A percentile compares a stretch with the other conserved stretches of the same genome.
Evolutionary conservation across 2,329 filamentous ascomycete genomes (phyloP).

Genomic region (Elsinoe batatas): DNA sequence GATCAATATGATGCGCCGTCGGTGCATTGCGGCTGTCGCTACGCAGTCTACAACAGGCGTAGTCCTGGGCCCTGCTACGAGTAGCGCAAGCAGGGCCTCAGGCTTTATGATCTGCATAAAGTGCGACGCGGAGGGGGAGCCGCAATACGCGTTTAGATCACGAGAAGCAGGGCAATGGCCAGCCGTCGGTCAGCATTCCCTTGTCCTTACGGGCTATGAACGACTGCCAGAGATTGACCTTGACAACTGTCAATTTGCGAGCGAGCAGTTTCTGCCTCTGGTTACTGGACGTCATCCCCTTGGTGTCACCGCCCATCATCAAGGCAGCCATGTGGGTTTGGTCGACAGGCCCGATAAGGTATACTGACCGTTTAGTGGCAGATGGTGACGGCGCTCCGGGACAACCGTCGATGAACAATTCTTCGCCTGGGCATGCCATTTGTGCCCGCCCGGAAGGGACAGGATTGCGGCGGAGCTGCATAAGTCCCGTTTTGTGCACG

Average conservation of each 20-base stretch:
- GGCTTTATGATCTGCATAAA: constrained; percentile 1
- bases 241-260: not conserved
- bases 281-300: not conserved
- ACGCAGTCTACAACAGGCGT: not conserved
- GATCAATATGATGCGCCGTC: not conserved
- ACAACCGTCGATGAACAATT: not conserved
- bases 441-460: not conserved
- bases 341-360: not conserved
- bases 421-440: not conserved
- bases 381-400: not conserved
- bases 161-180: too few species aligned
- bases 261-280: too few species aligned
- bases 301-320: not conserved
- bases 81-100: not conserved
- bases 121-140: not conserved
- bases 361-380: not conserved
- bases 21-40: not conserved
- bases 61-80: not conserved
- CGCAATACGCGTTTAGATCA: constrained; percentile 5
- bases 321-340: not conserved
- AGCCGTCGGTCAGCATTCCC: too few species aligned
- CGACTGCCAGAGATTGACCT: not conserved
- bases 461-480: not conserved
- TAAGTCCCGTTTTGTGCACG: not conserved
- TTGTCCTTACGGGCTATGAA: not conserved